Evolutionary conservation across 805 yeast genomes (phyloP).

Genomic region (Hanseniaspora thailandica): DNA sequence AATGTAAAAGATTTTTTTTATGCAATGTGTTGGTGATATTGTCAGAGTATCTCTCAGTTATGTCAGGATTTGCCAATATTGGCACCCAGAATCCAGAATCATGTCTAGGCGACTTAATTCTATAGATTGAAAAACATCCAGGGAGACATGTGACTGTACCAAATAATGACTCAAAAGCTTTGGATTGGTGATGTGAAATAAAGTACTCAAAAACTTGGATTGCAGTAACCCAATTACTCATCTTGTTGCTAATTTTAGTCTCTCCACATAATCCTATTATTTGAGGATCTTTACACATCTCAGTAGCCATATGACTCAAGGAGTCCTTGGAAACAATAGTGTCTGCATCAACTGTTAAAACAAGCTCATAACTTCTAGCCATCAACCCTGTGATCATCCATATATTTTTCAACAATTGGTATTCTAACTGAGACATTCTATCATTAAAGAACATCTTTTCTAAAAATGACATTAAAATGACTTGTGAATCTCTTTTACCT

Average conservation of each 20-base stretch:
- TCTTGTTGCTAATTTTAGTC: conserved; percentile 77
- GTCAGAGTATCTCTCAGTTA: conserved; percentile 82
- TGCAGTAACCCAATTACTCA: conserved; percentile 77
- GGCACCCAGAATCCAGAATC: conserved; percentile 81
- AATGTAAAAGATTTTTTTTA: conserved; percentile 66
- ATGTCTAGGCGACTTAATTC: conserved; percentile 83
- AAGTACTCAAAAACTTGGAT: conserved; percentile 90
- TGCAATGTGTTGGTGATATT: conserved; percentile 76
- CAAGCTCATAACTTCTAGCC: conserved; percentile 70
- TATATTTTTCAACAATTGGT: conserved; percentile 57
- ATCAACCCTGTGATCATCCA: conserved; percentile 79
- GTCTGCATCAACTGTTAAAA: conserved; percentile 91
- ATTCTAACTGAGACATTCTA: conserved; percentile 85
- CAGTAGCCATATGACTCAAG: conserved; percentile 78
- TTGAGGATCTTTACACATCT: conserved; percentile 73
- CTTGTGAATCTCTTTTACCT: conserved; percentile 92
- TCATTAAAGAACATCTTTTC: conserved; percentile 83
- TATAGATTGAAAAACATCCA: conserved; percentile 86
- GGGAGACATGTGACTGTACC: conserved; percentile 94
- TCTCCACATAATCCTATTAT: conserved; percentile 94
- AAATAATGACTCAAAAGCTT: conserved; percentile 88
- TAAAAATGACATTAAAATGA: conserved; percentile 78
- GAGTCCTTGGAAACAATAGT: conserved; percentile 81
- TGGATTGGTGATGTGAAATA: conserved; percentile 87
- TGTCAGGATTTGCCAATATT: conserved; percentile 80